Evolutionary conservation across 2,329 filamentous ascomycete genomes (phyloP).

Genomic region (Trichophyton verrucosum): DNA sequence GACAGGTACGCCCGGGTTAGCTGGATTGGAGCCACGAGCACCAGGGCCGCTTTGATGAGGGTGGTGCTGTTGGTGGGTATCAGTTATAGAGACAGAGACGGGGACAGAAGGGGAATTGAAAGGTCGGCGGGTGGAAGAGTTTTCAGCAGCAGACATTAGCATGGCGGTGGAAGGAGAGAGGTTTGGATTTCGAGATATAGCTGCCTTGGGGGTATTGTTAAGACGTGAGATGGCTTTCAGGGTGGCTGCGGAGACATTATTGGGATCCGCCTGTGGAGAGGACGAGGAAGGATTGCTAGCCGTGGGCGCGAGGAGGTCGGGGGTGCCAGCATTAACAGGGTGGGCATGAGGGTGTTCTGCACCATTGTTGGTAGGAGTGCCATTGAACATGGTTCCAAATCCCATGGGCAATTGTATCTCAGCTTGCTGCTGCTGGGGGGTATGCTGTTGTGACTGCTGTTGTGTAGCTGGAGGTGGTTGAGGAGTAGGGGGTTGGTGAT

Average conservation of each 20-base stretch:
- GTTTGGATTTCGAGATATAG: slow-evolving; percentile 12
- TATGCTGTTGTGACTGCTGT: slow-evolving; percentile 5
- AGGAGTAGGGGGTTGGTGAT: background rate
- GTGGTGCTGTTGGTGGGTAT: background rate
- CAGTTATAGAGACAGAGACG: background rate
- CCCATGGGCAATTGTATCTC: slow-evolving; percentile 25
- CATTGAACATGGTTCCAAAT: slow-evolving; percentile 28
- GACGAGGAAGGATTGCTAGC: slow-evolving; percentile 10
- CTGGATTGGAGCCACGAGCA: background rate
- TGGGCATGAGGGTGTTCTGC: slow-evolving; percentile 1
- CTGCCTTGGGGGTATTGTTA: slow-evolving; percentile 26
- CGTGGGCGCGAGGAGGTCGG: slow-evolving; percentile 8
- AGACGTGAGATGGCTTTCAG: slow-evolving; percentile 27
- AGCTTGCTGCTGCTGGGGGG: slow-evolving; percentile 2
- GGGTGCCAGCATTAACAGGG: background rate
- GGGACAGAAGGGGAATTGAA: background rate
- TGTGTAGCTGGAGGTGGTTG: slow-evolving; percentile 4
- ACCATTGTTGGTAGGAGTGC: background rate
- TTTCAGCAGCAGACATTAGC: slow-evolving; percentile 13
- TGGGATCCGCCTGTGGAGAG: slow-evolving; percentile 13
- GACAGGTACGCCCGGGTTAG: background rate
- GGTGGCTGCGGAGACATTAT: slow-evolving; percentile 22
- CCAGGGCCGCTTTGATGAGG: background rate
- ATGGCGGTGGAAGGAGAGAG: slow-evolving; percentile 17
- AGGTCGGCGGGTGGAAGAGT: background rate